Evolutionary conservation across 108 stramenopile genomes (phyloP).

Genomic region (Fistulifera pelliculosa): DNA sequence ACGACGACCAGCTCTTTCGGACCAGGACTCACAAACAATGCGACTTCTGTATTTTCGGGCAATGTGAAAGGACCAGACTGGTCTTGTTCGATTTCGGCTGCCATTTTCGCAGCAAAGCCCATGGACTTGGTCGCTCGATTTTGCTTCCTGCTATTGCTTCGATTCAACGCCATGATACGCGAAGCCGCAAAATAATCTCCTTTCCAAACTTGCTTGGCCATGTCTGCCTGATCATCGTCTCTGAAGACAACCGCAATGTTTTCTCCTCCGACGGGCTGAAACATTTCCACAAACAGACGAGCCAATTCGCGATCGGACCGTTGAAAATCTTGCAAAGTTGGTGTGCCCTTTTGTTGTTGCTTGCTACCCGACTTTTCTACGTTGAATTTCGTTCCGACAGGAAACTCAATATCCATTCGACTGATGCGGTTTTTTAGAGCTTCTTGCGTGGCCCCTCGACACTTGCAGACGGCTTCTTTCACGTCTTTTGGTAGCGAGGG

Average conservation of each 20-base stretch:
- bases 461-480: conserved; percentile 71
- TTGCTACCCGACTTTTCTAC: conserved; percentile 40
- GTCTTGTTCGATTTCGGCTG: conserved; percentile 40
- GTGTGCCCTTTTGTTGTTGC: conserved; percentile 20
- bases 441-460: conserved; percentile 62
- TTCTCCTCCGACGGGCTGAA: conserved; percentile 74
- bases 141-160: conserved; percentile 25
- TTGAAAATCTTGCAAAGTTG: conserved; percentile 48
- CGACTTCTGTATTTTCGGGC: conserved; percentile 61
- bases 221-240: conserved; percentile 45
- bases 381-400: conserved; percentile 78
- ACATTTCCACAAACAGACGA: conserved; percentile 81
- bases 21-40: conserved; percentile 73
- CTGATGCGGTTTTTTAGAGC: conserved; percentile 50
- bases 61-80: conserved; percentile 44
- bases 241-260: conserved; percentile 62
- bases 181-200: conserved; percentile 48
- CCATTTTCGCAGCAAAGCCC: conserved; percentile 80
- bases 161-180: conserved; percentile 55
- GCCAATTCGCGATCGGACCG: conserved; percentile 78
- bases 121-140: conserved; percentile 35
- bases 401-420: conserved; percentile 71
- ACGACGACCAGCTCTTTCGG: conserved; percentile 67
- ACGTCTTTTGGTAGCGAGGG: conserved; percentile 57
- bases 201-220: conserved; percentile 62